A percentile compares a stretch with the other conserved stretches of the same genome.
phyloP scores from a whole-genome alignment of 148 eudicot species.

The Salicornia ramosissima region DNA sequence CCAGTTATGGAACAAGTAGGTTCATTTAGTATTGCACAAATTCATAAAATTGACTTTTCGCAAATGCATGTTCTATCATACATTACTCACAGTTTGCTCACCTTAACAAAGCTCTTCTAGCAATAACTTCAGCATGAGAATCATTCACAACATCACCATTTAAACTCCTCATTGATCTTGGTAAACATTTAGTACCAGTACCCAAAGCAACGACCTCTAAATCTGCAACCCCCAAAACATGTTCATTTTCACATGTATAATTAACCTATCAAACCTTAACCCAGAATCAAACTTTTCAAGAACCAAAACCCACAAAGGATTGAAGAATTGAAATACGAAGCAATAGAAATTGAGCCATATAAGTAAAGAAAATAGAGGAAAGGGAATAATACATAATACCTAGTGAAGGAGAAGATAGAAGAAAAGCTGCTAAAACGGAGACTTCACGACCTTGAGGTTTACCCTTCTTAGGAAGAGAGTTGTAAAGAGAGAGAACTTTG shows the following conservation, averaged over 20 bases:
- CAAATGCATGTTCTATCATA: too few relatives aligned
- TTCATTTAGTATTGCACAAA: too few relatives aligned
- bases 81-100: background rate
- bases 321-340: too few relatives aligned
- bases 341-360: too few relatives aligned
- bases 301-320: too few relatives aligned
- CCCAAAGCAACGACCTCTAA: constrained; percentile 80
- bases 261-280: background rate
- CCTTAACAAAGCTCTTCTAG: constrained; percentile 80
- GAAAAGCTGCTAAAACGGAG: constrained; percentile 78
- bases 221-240: constrained; percentile 34
- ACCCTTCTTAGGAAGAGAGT: constrained; percentile 83
- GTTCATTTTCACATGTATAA: background rate
- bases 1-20: too few relatives aligned
- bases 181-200: constrained; percentile 89
- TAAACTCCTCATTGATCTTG: constrained; percentile 55
- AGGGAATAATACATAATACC: constrained; percentile 27
- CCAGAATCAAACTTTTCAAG: background rate
- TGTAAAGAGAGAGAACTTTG: constrained; percentile 47
- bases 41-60: too few relatives aligned
- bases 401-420: constrained; percentile 65
- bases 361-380: too few relatives aligned
- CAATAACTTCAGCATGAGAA: constrained; percentile 88
- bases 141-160: constrained; percentile 86
- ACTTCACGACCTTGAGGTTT: constrained; percentile 89